Base-by-base conservation (phyloP, 2,329 filamentous ascomycete genomes). In the Botrytis paeoniae region DNA sequence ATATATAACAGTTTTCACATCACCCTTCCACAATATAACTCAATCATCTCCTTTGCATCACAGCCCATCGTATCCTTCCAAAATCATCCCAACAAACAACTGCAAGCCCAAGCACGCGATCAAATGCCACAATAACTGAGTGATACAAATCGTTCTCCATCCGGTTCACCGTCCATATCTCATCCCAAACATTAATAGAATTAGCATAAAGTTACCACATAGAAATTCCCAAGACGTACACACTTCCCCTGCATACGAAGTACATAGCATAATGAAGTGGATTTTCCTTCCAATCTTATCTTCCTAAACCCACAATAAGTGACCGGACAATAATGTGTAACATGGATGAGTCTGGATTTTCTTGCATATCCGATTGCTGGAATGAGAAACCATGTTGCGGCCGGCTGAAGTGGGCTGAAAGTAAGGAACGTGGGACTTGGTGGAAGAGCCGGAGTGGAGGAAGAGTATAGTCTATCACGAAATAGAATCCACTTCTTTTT, bases 171-270 rank as follows among this genome's bases (percentile, higher is more conserved):
- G 43, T 37, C 32, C 43, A 45, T n/a, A 39, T 39, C 45, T 16
- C 16, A 39, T 54, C 45, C 16, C 64, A 41, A 68, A 51, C 22
- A 37, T 32, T n/a, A 22, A 57, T 57, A n/a, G 45, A 57, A 41
- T 41, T 57, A 68, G 25, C 65, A 68, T n/a, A 57, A 37, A 68
- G n/a, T 68, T 68, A 68, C 48, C 65, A 68, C 48, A 57, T 57
- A 68, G n/a, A 68, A 57, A 57, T 57, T n/a, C 25, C 5, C 35
- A 32, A 37, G 22, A 32, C 37, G 32, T 39, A 29, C 35, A 51
- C 48, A 39, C 45, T 14, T 32, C n/a, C 65, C 32, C 48, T 63
- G 61, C 16, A 6, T 32, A 51, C 35, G 14, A 22, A 57, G 10
- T 37, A 32, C 48, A 57, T 18, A 22, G 18, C 22, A 66, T 12